A percentile compares a stretch with the other conserved stretches of the same genome.
These are phyloP conservation scores for Phytophthora quininea DNA, from an alignment of 352 stramenopile genomes.

Conservation along the genomic window DNA sequence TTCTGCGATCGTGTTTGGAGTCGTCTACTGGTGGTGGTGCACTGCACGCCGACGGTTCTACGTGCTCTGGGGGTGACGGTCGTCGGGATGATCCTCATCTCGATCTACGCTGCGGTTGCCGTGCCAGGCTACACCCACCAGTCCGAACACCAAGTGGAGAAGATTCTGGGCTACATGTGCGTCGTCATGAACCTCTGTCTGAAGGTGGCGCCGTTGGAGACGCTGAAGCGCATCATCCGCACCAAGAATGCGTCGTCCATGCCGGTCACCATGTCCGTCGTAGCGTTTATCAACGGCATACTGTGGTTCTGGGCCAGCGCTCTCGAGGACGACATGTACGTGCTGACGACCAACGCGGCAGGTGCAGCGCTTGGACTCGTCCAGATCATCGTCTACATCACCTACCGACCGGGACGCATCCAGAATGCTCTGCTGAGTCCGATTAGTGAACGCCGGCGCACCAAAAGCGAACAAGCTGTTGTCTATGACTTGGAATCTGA, in stretches of 20 bases:
- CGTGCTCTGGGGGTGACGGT: conserved; percentile 21
- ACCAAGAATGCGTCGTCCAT: conserved; percentile 39
- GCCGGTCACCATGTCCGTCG: conserved; percentile 31
- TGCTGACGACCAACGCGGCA: conserved; percentile 32
- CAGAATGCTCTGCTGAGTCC: conserved; percentile 3
- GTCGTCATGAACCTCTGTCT: conserved; percentile 34
- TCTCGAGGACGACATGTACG: conserved; percentile 33
- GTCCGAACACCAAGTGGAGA: conserved; percentile 31
- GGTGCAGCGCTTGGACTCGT: conserved; percentile 17
- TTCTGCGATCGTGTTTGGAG: conserved; percentile 22
- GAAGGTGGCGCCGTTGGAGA: conserved; percentile 32
- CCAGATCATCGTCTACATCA: conserved; percentile 33
- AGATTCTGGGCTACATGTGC: conserved; percentile 29
- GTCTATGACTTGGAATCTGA: not conserved
- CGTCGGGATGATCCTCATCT: conserved; percentile 13
- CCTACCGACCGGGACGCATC: conserved; percentile 26
- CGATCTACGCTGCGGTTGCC: conserved; percentile 30
- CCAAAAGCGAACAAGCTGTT: conserved; percentile 8
- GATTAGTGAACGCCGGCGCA: not conserved
- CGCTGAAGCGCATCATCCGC: conserved; percentile 30
- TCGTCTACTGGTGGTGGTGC: conserved; percentile 25
- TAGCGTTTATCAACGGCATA: conserved; percentile 31
- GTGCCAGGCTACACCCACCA: conserved; percentile 22
- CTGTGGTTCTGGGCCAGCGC: conserved; percentile 33
- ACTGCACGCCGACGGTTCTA: conserved; percentile 18